Base-by-base conservation (phyloP, 768 basidiomycete genomes). In the Lactifluus subvellereus region DNA sequence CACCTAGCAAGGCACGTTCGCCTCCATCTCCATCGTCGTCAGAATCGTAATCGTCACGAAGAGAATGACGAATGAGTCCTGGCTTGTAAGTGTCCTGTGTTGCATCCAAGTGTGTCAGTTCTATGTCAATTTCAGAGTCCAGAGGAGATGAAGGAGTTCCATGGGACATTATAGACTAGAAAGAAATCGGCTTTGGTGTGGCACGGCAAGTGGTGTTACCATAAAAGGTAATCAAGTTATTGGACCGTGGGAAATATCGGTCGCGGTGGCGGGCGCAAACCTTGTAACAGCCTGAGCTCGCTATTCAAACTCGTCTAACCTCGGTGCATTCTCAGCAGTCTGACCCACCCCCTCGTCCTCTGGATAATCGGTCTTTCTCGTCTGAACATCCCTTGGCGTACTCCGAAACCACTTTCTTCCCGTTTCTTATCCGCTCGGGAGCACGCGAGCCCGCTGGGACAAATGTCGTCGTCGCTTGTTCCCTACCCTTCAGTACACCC, bases 401-500 rank as follows among this genome's bases (percentile, higher is more conserved):
- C 54, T 32, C 33, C 14, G 54, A 51, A 55, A 60, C 54, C 54
- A 37, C 10, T 51, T 35, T 11, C 14, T 14, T 11, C 49, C 40
- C 48, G 58, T 64, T 65, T 59, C 59, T 51, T 47, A 38, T 54
- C 49, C 52, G 42, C 50, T 47, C 30, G 43, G 56, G 56, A 55
- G 32, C 54, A 43, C 65, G 60, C 65, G 42, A 58, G 33, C 57
- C 49, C 35, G 20, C 32, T 42, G 57, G 37, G 48, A 52, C 43
- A 66, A 72, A 89, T 89, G 88, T 80, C 86, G 73, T 82, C 84
- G 60, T 84, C 77, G 73, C 77, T 88, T 59, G 72, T 76, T 60
- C 75, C 75, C 54, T 90, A 79, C 74, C 66, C 77, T 60, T 71
- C 73, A 43, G 80, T 81, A 52, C 72, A 79, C n/a, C 68, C 74